Evolutionary conservation across 768 basidiomycete genomes (phyloP), one percentile per base, ranked within the genome.

Genomic region (Pleurotus tuber-regium): DNA sequence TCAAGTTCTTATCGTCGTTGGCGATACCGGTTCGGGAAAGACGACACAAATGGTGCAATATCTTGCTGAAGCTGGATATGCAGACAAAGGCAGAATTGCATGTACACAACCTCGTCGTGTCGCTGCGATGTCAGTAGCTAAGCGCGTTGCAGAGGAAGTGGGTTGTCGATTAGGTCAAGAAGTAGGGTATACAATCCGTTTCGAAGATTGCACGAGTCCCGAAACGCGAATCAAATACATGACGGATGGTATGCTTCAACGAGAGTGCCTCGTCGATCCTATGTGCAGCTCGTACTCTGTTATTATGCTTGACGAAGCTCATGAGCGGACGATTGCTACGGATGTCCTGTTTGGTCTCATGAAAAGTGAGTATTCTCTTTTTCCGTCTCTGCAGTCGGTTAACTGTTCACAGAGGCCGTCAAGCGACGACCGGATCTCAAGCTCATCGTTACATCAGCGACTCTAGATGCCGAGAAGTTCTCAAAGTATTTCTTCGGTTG

Each of bases 201-300:
- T 99, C 67, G 97, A 99, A 72, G 97, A 99, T 68, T 94, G 96
- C 69, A 98, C 97, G 4, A 89, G 93, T 63, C 96, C 97, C 3
- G 97, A 99, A 70, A 98, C 97, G 2, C 86, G 89, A 63, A 99
- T 99, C 79, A 99, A 98, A 70, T 99, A 97, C 79, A 98, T 99
- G 97, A 99, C 97, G 62, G 97, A 98, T 64, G 97, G 97, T 74
- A 98, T 99, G 93, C 79, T 99, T 21, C 92, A 98, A 63, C 83
- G 97, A 70, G 97, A 99, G 75, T 92, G 89, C 57, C 74, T 99
- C 48, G 90, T 98, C 63, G 97, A 99, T 63, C 96, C 96, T 4
- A 84, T 97, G 54, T 87, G 93, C 65, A 90, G 85, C 54, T 80
- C 84, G 41, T 99, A 99, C 66, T 92, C 92, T 2, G 92, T 98